Percentiles rank a stretch among this genome's conserved stretches.
Conservation (phyloP, 78 protist genomes). For the Neovahlkampfia damariscottae region DNA sequence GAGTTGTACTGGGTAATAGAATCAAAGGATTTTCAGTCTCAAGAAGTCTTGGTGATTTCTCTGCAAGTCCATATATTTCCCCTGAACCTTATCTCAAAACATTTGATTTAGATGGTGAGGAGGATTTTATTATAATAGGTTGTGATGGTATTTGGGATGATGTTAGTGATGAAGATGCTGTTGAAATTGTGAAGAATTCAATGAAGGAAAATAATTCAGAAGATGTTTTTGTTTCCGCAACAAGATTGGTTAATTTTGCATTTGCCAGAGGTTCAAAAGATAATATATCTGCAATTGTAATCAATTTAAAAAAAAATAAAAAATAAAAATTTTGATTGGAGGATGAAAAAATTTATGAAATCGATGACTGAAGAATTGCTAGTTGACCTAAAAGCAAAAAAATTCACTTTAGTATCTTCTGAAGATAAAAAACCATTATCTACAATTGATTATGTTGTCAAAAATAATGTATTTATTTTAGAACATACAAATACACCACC, state of each 20-base stretch:
- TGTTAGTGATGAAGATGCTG: conserved; percentile 54
- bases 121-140: conserved; percentile 47
- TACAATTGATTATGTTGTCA: too few species aligned
- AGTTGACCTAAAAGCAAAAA: too few species aligned
- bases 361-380: too few species aligned
- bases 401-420: too few species aligned
- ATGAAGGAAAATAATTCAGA: too few species aligned
- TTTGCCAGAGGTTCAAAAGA: conserved; percentile 49
- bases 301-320: too few species aligned
- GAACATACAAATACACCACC: too few species aligned
- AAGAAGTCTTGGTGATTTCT: conserved; percentile 61
- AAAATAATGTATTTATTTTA: too few species aligned
- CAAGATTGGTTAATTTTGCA: conserved; percentile 51
- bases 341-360: too few species aligned
- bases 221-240: conserved; percentile 55
- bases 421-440: too few species aligned
- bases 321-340: too few species aligned
- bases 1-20: conserved; percentile 32
- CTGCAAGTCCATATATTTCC: conserved; percentile 25
- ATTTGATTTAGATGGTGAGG: conserved; percentile 26
- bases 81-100: conserved; percentile 46
- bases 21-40: conserved; percentile 57
- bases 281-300: conserved; percentile 39
- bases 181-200: conserved; percentile 20
- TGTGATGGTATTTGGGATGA: conserved; percentile 76